Evolutionary conservation across 306 rosid genomes (phyloP).

Genomic region (Trifolium repens): DNA sequence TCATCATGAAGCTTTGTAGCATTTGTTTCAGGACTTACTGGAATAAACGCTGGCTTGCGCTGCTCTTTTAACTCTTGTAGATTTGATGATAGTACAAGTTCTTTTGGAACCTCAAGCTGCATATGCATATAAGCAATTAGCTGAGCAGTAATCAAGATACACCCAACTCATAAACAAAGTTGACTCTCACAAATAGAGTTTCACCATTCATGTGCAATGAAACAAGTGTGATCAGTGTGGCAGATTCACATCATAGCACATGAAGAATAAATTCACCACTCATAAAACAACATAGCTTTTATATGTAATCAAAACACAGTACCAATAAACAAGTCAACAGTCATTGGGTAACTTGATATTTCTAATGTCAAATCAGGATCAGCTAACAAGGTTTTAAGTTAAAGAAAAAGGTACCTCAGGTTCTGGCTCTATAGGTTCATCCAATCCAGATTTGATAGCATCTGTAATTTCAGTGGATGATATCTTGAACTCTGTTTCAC

Average conservation of each 20-base stretch:
- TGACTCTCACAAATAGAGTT: constrained; percentile 36
- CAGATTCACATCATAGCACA: constrained; percentile 37
- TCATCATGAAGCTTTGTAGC: constrained; percentile 69
- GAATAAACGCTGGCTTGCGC: constrained; percentile 70
- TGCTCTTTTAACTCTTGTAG: constrained; percentile 73
- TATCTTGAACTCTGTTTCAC: constrained; percentile 93
- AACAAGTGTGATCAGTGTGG: constrained; percentile 15
- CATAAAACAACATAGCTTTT: constrained; percentile 10
- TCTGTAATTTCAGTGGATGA: constrained; percentile 77
- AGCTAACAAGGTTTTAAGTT: constrained; percentile 24
- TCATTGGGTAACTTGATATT: not conserved
- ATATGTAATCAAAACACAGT: constrained; percentile 25
- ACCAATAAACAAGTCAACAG: constrained; percentile 20
- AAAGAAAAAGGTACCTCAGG: constrained; percentile 77
- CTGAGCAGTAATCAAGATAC: constrained; percentile 32
- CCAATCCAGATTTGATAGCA: constrained; percentile 86
- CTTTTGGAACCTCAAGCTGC: constrained; percentile 98
- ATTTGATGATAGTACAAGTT: constrained; percentile 69
- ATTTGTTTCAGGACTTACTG: constrained; percentile 61
- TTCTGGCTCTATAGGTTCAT: constrained; percentile 84
- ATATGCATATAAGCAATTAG: constrained; percentile 38
- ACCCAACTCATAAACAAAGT: constrained; percentile 32
- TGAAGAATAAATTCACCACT: constrained; percentile 19
- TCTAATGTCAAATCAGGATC: constrained; percentile 16
- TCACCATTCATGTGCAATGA: constrained; percentile 34